Evolutionary conservation across 148 eudicot genomes (phyloP), one percentile per base, ranked within the genome.

Genomic region (Cornus controversa): DNA sequence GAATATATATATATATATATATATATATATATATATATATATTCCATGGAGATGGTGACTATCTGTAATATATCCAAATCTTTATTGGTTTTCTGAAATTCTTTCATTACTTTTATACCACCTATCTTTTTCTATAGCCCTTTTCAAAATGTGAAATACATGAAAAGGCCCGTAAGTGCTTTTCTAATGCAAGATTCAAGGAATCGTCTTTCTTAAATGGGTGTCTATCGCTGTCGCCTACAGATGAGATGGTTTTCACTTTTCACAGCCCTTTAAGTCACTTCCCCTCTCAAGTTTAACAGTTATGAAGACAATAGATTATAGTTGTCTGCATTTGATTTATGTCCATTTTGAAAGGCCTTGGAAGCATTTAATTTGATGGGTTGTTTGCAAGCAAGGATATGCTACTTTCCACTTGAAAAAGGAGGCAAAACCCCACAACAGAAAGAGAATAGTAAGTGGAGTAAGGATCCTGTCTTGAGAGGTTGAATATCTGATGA

Each of bases 141-240:
- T 25, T 47, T 34, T 9, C 31, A 60, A 53, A 62, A 31, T 60
- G 67, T 23, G 63, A 31, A 74, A 62, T 22, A 62, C 24, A 20
- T 74, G 26, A 63, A n/a, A 16, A 57, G 5, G 5, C 25, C 45
- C 53, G 29, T 60, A 28, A 72, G 66, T 72, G 66, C 65, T 57
- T 72, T 78, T 69, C 54, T 13, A 66, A 70, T 69, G 31, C 65
- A 69, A 71, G 68, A 81, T 78, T 74, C 74, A 80, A 74, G 60
- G 79, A 78, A 77, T 71, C 80, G 45, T 67, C 75, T 80, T 74
- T 71, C 80, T 82, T 72, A 80, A 77, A 83, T 83, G 86, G 81
- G 53, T 78, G 78, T 80, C 75, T 66, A 72, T 85, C 84, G 77
- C 79, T 82, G 82, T 75, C 83, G 75, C 76, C 31, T 50, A 16